Evolutionary conservation across 805 yeast species (phyloP).

Genomic region (Yamadazyma nakazawae): DNA sequence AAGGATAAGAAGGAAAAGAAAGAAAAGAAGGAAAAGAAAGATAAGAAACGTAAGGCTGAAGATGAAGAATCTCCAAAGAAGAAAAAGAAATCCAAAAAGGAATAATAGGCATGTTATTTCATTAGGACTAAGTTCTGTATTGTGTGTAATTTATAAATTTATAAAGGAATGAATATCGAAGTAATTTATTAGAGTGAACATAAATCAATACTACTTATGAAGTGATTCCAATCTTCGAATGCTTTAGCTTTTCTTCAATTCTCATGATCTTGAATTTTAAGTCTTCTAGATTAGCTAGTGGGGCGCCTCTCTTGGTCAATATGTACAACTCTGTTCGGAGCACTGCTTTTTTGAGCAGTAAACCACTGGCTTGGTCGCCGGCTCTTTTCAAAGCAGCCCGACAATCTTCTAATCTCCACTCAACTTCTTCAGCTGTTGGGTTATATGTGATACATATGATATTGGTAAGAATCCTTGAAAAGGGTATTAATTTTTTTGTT

Average conservation of each 20-base stretch:
- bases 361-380: background rate
- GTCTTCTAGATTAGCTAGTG: slow-evolving; percentile 1
- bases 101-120: slow-evolving; percentile 10
- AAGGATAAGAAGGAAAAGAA: slow-evolving; percentile 43
- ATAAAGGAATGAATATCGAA: slow-evolving; percentile 4
- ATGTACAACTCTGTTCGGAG: background rate
- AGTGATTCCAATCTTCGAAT: background rate
- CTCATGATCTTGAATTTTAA: slow-evolving; percentile 1
- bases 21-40: slow-evolving; percentile 51
- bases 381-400: background rate
- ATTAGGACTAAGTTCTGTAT: slow-evolving; percentile 1
- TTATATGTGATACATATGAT: background rate
- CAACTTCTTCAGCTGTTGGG: background rate
- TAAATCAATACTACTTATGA: too few species aligned
- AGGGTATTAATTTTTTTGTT: background rate
- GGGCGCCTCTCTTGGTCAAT: background rate
- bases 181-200: background rate
- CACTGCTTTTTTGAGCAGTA: background rate
- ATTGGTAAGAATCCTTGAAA: background rate
- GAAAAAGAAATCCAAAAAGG: slow-evolving; percentile 44
- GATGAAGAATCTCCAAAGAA: slow-evolving; percentile 48
- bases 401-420: background rate
- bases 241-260: background rate
- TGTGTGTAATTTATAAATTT: slow-evolving; percentile 9
- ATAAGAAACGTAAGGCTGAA: slow-evolving; percentile 34